Evolutionary conservation across 192 early-diverging fungal genomes (phyloP), one percentile per base, ranked within the genome.

Genomic region (Coemansia aciculifera): DNA sequence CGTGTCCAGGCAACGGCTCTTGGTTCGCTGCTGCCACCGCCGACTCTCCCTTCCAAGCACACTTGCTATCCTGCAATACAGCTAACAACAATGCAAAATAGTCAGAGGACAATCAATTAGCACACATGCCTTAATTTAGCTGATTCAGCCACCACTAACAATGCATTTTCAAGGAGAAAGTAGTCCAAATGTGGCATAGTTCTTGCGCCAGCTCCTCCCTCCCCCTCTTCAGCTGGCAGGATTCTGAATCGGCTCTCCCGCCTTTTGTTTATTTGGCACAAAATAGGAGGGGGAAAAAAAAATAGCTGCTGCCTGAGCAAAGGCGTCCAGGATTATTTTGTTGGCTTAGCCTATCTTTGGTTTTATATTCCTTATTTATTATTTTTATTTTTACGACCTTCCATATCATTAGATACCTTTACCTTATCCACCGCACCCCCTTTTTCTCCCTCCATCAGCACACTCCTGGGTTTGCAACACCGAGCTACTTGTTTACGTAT

Each of bases 251-350:
- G 5, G 29, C 54, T 51, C 49, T 51, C 49, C 23, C 49, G 21
- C 49, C 23, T 24, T 23, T 51, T 23, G 49, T 23, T 51, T 11
- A 23, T 24, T 24, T 24, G 49, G 49, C 44, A 19, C 44, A 48
- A 89, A 67, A 70, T 90, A 57, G 49, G 79, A 87, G 36, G 78
- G 84, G 34, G 84, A 84, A 2, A 88, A 29, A 86, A 42, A 42
- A 42, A 42, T 13, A 13, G 39, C 52, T 75, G 89, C 23, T 67
- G 74, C 40, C 76, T 81, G 2, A 83, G 87, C 62, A 87, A 89
- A 81, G 73, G 39, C 77, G 43, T 51, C 15, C 54, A 57, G 19
- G 11, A 40, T 39, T 57, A 29, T 29, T 29, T 32, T 56, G 10
- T 57, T 57, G 17, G 27, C 6, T 32, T 3, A 17, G 7, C 51